Evolutionary conservation across 257 asterid genomes (phyloP), one percentile per base, ranked within the genome.

Genomic region (Penstemon newberryi): DNA sequence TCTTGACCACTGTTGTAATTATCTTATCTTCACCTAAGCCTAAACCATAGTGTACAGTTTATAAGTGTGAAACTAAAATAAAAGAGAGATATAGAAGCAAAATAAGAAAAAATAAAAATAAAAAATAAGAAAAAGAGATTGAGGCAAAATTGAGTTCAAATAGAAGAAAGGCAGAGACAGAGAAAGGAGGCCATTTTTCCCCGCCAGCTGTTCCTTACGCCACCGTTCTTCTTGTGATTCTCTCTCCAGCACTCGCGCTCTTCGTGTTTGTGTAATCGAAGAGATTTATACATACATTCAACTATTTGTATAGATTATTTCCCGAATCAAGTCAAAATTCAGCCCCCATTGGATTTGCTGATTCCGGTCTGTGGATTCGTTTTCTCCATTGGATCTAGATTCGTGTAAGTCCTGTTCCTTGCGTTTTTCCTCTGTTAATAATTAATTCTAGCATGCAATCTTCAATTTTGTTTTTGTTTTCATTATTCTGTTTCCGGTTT

Each of bases 331-430:
- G 33, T 51, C 67, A 4, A 15, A 63, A 67, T 68, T 65, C 67
- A 57, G 11, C 67, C 77, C 38, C 70, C 76, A 71, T 71, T 75
- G 77, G 69, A 65, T 80, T 38, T 56, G 67, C 76, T 47, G 72
- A 73, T 77, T 77, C 71, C 65, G 79, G 73, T 76, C 78, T 64
- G 74, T 57, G 60, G 61, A 68, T 52, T 66, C 68, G 39, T 42
- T 9, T 47, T 76, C 70, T 10, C 42, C 56, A 0, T 61, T 70
- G 79, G 86, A 81, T 81, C 81, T 78, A 70, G 81, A 75, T 66
- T 66, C 55, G 7, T 55, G 85, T 80, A 75, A 80, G 85, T 77
- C 39, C 53, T 25, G 0, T 65, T 66, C 59, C 58, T 56, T 43
- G 9, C 37, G 5, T 47, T 44, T 43, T 8, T 4, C 39, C 43